Evolutionary conservation across 192 early-diverging fungal genomes (phyloP).

Genomic region (Coemansia sp.): DNA sequence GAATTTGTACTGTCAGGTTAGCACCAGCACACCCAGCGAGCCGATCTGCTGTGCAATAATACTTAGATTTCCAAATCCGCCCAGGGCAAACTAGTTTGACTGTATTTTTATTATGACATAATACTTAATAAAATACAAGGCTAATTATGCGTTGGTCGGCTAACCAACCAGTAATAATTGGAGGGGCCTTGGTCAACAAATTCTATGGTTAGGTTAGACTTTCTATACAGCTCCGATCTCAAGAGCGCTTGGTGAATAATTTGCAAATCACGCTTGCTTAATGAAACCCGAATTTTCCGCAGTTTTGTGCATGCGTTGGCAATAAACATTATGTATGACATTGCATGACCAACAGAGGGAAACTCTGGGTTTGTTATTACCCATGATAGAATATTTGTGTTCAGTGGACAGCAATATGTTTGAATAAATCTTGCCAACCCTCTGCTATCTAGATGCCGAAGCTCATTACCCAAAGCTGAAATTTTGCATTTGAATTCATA

Average conservation of each 20-base stretch:
- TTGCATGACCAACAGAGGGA: not conserved
- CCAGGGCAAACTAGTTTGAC: too few species aligned
- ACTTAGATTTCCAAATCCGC: constrained; percentile 81
- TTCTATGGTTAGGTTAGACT: not conserved
- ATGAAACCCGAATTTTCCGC: not conserved
- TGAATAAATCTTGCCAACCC: too few species aligned
- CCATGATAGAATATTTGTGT: not conserved
- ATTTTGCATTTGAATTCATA: not conserved
- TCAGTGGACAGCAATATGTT: too few species aligned
- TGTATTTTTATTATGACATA: too few species aligned
- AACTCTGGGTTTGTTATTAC: not conserved
- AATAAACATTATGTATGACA: not conserved
- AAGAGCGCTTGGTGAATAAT: not conserved
- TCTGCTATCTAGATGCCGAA: not conserved
- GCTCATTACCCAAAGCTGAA: not conserved
- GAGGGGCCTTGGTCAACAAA: too few species aligned
- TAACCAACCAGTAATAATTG: too few species aligned
- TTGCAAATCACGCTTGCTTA: not conserved
- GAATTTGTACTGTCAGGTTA: constrained; percentile 66
- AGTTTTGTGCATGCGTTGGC: not conserved
- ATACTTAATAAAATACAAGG: too few species aligned
- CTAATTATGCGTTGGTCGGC: too few species aligned
- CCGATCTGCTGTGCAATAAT: constrained; percentile 84
- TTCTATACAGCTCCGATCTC: not conserved
- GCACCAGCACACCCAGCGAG: constrained; percentile 72